Conservation (phyloP, 2,329 filamentous ascomycete species). For the Fusarium haematococcum region DNA sequence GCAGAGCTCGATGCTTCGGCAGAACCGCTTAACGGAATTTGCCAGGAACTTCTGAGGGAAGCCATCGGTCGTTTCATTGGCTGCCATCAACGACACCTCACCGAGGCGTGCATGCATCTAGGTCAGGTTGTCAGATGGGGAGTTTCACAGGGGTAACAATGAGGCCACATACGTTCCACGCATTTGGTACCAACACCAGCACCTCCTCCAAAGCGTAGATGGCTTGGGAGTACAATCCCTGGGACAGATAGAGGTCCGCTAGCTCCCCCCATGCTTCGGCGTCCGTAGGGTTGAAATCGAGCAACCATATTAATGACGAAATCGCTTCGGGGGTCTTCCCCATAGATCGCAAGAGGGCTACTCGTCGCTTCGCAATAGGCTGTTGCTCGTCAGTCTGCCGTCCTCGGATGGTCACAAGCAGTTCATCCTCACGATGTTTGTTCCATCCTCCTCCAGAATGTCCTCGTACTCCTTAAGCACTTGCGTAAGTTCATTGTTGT, state of each 20-base stretch:
- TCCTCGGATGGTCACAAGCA: background rate
- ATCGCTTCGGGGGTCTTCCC: conserved; percentile 79
- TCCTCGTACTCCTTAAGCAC: conserved; percentile 83
- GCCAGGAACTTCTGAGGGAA: conserved; percentile 67
- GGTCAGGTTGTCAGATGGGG: conserved; percentile 33
- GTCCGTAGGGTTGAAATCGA: conserved; percentile 89
- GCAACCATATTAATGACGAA: conserved; percentile 75
- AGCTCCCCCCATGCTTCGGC: conserved; percentile 94
- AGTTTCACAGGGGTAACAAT: conserved; percentile 1
- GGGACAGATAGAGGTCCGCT: conserved; percentile 84
- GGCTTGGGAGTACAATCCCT: conserved; percentile 84
- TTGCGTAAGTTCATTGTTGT: conserved; percentile 72
- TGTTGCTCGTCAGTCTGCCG: conserved; percentile 52
- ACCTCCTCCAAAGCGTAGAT: conserved; percentile 93
- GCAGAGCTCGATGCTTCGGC: conserved; percentile 91
- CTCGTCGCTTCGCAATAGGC: conserved; percentile 87
- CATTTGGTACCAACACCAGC: conserved; percentile 85
- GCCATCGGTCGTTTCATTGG: conserved; percentile 56
- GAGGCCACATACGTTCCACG: conserved; percentile 83
- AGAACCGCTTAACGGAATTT: conserved; percentile 86
- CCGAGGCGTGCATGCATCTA: conserved; percentile 89
- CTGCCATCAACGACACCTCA: conserved; percentile 82
- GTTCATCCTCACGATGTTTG: conserved; percentile 76
- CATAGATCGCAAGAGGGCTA: conserved; percentile 82
- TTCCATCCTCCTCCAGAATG: conserved; percentile 77